Evolutionary conservation across 1,139 yeast species (phyloP).

Genomic region (Pichia sp.): DNA sequence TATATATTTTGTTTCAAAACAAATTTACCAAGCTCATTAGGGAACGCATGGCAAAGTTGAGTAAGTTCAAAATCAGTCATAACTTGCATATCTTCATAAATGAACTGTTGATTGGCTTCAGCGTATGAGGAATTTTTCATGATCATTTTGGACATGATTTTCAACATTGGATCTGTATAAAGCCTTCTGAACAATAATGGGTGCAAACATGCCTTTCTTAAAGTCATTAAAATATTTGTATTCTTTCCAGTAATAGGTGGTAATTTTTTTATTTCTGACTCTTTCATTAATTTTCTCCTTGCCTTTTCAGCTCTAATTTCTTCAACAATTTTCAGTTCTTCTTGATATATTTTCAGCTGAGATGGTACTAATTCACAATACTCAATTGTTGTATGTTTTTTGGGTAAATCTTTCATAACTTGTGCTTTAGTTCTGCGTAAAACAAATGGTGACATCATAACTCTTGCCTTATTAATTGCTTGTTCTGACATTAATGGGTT

Average conservation of each 20-base stretch:
- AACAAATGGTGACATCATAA: constrained; percentile 98
- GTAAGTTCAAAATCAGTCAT: constrained; percentile 91
- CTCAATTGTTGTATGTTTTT: constrained; percentile 57
- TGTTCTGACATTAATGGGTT: constrained; percentile 85
- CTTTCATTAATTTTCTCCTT: constrained; percentile 37
- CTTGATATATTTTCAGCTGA: constrained; percentile 58
- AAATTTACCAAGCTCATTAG: constrained; percentile 52
- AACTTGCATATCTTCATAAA: constrained; percentile 91
- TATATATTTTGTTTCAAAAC: constrained; percentile 52
- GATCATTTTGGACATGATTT: constrained; percentile 67
- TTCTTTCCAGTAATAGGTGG: constrained; percentile 28
- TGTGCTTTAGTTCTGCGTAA: constrained; percentile 87
- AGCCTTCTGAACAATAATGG: constrained; percentile 61
- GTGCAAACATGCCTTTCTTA: constrained; percentile 71
- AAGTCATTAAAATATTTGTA: constrained; percentile 57
- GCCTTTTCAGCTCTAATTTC: constrained; percentile 46
- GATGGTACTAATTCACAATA: constrained; percentile 48
- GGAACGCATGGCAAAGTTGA: constrained; percentile 65
- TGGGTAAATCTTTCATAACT: constrained; percentile 83
- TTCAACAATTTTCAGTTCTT: constrained; percentile 46
- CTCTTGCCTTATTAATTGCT: constrained; percentile 87
- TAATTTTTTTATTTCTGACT: constrained; percentile 32
- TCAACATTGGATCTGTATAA: constrained; percentile 50
- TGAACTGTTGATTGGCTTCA: constrained; percentile 67
- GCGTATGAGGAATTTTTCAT: constrained; percentile 75